Conservation (phyloP, 1,284 basidiomycete species). For the Ustanciosporium gigantosporum region DNA sequence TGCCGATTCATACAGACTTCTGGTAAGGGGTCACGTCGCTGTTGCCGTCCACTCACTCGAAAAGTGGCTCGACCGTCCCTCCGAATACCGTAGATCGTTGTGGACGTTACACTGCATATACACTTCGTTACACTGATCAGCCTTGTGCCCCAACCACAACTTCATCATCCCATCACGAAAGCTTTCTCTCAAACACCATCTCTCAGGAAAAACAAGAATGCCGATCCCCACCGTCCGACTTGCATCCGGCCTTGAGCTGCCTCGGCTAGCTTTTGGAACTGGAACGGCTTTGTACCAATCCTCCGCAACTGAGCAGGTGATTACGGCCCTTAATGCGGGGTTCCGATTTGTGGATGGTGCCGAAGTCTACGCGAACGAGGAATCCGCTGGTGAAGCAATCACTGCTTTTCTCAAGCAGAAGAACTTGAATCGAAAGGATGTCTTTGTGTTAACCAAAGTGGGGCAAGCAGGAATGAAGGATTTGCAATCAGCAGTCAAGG, state of each 20-base stretch:
- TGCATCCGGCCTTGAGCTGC: constrained; percentile 27
- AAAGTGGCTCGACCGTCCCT: too few relatives aligned
- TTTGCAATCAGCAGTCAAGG: constrained; percentile 22
- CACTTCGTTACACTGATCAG: too few relatives aligned
- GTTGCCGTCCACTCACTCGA: too few relatives aligned
- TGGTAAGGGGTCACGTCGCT: too few relatives aligned
- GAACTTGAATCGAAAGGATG: constrained; percentile 15
- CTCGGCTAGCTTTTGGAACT: constrained; percentile 41
- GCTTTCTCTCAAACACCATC: too few relatives aligned
- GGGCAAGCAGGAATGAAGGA: constrained; percentile 23
- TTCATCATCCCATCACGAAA: too few relatives aligned
- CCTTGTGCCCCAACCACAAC: too few relatives aligned
- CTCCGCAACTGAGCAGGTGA: constrained; percentile 14
- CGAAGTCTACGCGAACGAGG: constrained; percentile 41
- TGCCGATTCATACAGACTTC: too few relatives aligned
- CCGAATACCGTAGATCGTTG: too few relatives aligned
- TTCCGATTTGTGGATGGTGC: constrained; percentile 40
- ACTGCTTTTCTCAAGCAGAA: constrained; percentile 7
- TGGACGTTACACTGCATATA: too few relatives aligned
- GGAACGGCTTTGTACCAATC: constrained; percentile 38
- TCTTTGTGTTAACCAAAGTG: constrained; percentile 37
- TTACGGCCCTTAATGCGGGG: constrained; percentile 29
- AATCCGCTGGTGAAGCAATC: constrained; percentile 29
- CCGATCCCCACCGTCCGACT: constrained; percentile 25
- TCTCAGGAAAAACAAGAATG: too few relatives aligned